phyloP scores from a whole-genome alignment of 768 basidiomycete genomes.

The Suillus cothurnatus region DNA sequence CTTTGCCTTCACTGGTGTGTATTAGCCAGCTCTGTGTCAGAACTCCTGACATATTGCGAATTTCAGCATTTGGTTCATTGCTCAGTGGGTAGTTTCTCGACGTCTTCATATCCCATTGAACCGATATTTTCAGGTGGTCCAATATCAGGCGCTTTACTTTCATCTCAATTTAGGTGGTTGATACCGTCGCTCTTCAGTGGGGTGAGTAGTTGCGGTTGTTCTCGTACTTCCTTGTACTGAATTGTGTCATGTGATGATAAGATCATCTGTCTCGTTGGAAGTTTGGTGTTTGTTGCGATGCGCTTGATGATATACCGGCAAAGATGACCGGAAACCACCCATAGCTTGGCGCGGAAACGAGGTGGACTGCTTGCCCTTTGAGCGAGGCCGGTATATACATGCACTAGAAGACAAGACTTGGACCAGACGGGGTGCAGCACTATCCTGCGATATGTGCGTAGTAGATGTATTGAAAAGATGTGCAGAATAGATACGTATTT shows the following conservation, averaged over 20 bases:
- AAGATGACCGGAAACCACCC: not conserved
- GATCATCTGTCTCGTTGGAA: not conserved
- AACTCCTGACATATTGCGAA: not conserved
- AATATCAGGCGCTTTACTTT: constrained; percentile 57
- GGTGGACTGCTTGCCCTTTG: not conserved
- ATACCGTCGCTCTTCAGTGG: constrained; percentile 57
- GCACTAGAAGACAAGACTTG: not conserved
- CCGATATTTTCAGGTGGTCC: constrained; percentile 52
- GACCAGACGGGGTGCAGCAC: not conserved
- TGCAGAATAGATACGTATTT: not conserved
- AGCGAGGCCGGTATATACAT: not conserved
- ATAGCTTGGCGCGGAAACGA: not conserved
- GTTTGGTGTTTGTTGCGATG: not conserved
- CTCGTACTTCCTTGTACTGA: not conserved
- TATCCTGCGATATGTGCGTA: not conserved
- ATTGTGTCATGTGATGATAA: not conserved
- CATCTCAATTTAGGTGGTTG: constrained; percentile 56
- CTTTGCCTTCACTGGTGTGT: constrained; percentile 45
- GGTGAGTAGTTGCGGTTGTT: constrained; percentile 19
- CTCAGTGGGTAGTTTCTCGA: constrained; percentile 15
- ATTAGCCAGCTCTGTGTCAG: not conserved
- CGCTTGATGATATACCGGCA: not conserved
- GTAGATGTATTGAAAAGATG: not conserved
- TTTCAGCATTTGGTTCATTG: constrained; percentile 24
- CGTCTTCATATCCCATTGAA: constrained; percentile 8